These are phyloP conservation scores for Ceratocystis papillata DNA, from an alignment of 2,329 filamentous ascomycete genomes.

Conservation along the genomic window DNA sequence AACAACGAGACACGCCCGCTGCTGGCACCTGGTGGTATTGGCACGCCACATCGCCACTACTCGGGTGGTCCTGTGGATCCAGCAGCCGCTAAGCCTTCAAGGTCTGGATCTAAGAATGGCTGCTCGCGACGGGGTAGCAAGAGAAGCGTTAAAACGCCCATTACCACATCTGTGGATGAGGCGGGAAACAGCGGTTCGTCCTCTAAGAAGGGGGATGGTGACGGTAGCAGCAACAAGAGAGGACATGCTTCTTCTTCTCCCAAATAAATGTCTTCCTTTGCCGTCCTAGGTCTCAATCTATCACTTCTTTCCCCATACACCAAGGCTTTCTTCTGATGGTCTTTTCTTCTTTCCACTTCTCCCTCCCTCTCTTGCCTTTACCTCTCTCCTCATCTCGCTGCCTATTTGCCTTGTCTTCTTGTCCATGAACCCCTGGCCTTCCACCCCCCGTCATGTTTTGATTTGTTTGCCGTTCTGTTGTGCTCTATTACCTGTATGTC, in stretches of 20 bases:
- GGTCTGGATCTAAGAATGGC: background rate
- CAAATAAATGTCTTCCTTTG: background rate
- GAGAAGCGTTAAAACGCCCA: background rate
- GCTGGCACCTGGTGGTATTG: constrained; percentile 41
- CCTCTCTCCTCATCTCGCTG: background rate
- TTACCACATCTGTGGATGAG: background rate
- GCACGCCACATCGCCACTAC: constrained; percentile 32
- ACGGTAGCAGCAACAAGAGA: background rate
- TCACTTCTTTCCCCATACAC: no score
- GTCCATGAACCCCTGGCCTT: background rate
- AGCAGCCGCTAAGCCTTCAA: background rate
- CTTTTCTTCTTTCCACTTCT: background rate
- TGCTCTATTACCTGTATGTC: background rate
- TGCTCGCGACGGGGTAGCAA: constrained; percentile 13
- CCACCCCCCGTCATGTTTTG: background rate
- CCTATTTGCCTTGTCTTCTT: no score
- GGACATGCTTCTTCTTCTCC: background rate
- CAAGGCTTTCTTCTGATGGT: background rate
- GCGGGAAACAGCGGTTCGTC: background rate
- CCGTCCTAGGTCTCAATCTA: background rate
- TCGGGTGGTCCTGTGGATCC: background rate
- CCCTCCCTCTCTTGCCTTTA: background rate
- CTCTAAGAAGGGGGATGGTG: background rate
- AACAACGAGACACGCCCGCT: constrained; percentile 42
- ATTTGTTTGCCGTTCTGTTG: background rate